These are phyloP conservation scores for Parastagonospora avenae DNA, from an alignment of 2,329 filamentous ascomycete genomes.

Conservation along the genomic window DNA sequence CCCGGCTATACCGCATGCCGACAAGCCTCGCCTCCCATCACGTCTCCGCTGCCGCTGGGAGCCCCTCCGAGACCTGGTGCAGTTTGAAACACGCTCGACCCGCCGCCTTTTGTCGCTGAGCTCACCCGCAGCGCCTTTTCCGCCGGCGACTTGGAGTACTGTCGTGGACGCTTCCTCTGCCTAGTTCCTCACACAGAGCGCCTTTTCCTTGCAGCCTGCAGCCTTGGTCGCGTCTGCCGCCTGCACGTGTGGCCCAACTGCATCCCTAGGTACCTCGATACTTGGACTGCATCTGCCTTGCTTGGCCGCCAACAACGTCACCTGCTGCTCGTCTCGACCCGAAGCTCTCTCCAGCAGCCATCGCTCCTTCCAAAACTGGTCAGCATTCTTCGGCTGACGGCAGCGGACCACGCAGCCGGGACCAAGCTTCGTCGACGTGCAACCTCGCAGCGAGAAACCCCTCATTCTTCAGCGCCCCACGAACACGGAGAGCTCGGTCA, in stretches of 20 bases:
- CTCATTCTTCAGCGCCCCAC: slow-evolving; percentile 9
- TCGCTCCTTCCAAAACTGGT: slow-evolving; percentile 14
- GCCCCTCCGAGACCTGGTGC: slow-evolving; percentile 28
- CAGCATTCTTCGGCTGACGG: slow-evolving; percentile 38
- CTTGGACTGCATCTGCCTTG: slow-evolving; percentile 4
- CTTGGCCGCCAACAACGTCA: slow-evolving; percentile 36
- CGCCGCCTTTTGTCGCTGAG: slow-evolving; percentile 10
- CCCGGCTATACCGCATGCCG: slow-evolving; percentile 28
- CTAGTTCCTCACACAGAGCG: not conserved
- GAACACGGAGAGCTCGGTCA: not conserved
- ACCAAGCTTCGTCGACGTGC: slow-evolving; percentile 29
- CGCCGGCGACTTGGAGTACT: not conserved
- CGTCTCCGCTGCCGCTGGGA: slow-evolving; percentile 24
- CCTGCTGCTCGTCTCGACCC: slow-evolving; percentile 8
- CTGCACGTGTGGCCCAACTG: not conserved
- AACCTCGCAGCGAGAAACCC: slow-evolving; percentile 23
- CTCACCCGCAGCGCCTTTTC: not conserved
- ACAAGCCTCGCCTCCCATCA: slow-evolving; percentile 38
- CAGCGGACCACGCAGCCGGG: slow-evolving; percentile 35
- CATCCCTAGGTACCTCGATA: too few species aligned
- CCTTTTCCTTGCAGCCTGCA: too few species aligned
- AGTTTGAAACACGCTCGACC: slow-evolving; percentile 30
- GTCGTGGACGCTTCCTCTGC: slow-evolving; percentile 2
- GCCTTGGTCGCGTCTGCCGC: slow-evolving; percentile 10
- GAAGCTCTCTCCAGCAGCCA: not conserved